Evolutionary conservation across 2,329 filamentous ascomycete species (phyloP).

Genomic region (Pseudocercospora vitis): DNA sequence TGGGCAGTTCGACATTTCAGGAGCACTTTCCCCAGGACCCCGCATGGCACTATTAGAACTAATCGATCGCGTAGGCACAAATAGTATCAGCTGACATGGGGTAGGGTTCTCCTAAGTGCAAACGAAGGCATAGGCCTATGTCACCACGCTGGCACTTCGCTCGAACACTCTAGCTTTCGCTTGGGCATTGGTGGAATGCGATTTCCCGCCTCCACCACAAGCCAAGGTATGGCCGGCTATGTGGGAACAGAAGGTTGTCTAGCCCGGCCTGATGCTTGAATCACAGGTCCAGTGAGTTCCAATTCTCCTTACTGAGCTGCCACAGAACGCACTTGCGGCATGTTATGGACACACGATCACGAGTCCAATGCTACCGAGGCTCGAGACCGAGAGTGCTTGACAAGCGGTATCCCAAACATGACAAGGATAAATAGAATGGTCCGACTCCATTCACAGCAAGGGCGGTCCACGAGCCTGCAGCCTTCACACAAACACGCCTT

Average conservation of each 20-base stretch:
- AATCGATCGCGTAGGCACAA: not conserved
- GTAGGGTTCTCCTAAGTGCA: not conserved
- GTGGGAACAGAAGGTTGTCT: not conserved
- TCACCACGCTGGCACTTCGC: not conserved
- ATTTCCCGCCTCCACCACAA: not conserved
- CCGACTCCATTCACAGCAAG: not conserved
- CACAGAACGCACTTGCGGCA: not conserved
- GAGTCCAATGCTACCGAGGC: not conserved
- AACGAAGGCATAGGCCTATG: not conserved
- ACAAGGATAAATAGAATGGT: not conserved
- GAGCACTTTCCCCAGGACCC: not conserved
- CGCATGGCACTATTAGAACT: slow-evolving; percentile 1
- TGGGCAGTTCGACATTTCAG: not conserved
- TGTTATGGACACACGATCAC: not conserved
- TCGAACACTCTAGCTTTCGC: not conserved
- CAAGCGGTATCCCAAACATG: not conserved
- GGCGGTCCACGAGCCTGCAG: too few species aligned
- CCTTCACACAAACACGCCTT: too few species aligned
- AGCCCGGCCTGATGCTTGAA: not conserved
- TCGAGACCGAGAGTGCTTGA: not conserved
- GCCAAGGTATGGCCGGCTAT: not conserved
- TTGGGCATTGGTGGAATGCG: not conserved
- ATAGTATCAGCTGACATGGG: not conserved
- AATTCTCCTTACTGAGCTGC: too few species aligned
- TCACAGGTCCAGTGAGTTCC: too few species aligned